Base-by-base conservation (phyloP, 208 protist species). In the Leishmania turanica region DNA sequence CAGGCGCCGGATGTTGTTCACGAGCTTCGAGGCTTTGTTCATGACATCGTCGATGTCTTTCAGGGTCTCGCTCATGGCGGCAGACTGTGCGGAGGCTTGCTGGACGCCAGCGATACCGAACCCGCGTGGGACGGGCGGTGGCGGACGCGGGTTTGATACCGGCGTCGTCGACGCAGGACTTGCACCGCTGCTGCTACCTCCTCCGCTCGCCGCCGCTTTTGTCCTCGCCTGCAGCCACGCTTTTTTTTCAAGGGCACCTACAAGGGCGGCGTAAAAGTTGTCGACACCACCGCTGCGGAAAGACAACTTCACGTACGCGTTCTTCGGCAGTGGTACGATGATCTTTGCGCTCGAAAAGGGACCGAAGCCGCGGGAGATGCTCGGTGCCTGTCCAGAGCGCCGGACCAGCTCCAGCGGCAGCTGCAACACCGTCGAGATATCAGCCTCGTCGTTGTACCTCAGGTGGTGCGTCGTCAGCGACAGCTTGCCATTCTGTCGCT, bases 1-100 rank as follows among this genome's bases (percentile, higher is more conserved):
- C 49, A 97, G 75, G 45, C 84, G 80, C 37, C 86, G 83, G 65
- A 97, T 97, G 71, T 76, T 90, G n/a, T 77, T 82, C 62, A 97
- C 93, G 1, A 97, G 82, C 17, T 91, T 73, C 7, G 92, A 96
- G 37, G 92, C 93, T 40, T 95, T 93, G 60, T 81, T 84, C 93
- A 97, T 97, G 1, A 97, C 90, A 74, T 97, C 92, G 69, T 97
- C 92, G 80, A 97, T 93, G 78, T 96, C 92, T 72, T 85, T 87
- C 42, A 97, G 82, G 0, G 92, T 91, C 34, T 91, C 90, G 65
- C 77, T 69, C 87, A 94, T 79, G 69, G 88, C 77, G 24, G 85
- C 83, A 5, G 82, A 85, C 82, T 95, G 85, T 54, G 82, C 79
- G 17, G 89, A 90, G 6, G 75, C 84, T 49, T 90, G 86, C 88